A percentile compares a stretch with the other conserved stretches of the same genome.
These are phyloP conservation scores for Eustoma russellianum DNA, from an alignment of 257 asterid species.

Conservation along the genomic window DNA sequence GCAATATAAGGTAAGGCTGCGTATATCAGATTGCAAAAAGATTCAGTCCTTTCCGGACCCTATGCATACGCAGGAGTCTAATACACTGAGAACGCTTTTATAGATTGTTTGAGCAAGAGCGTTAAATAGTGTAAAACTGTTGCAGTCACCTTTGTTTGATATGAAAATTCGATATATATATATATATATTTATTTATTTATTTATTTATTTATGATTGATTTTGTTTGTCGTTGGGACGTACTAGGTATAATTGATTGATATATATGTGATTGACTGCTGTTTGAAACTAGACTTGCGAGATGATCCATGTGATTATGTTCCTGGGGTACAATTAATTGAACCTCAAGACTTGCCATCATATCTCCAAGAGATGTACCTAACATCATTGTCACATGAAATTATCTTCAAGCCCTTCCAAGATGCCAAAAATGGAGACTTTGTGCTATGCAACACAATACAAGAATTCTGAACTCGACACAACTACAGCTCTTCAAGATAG, in stretches of 20 bases:
- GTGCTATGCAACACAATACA: slow-evolving; percentile 31
- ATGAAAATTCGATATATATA: slow-evolving; percentile 37
- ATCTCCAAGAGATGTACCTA: slow-evolving; percentile 24
- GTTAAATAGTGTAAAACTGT: slow-evolving; percentile 23
- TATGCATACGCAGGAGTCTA: no score
- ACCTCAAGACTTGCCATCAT: slow-evolving; percentile 28
- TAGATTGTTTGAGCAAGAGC: slow-evolving; percentile 39
- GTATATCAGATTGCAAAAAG: no score
- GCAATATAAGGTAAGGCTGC: no score
- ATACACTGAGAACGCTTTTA: slow-evolving; percentile 40
- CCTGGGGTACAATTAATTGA: slow-evolving; percentile 32
- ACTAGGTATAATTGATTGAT: no score
- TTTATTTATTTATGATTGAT: no score
- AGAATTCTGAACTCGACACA: slow-evolving; percentile 27
- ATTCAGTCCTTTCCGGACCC: no score
- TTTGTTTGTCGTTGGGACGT: no score
- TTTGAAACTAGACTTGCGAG: slow-evolving; percentile 19
- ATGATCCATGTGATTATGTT: slow-evolving; percentile 28
- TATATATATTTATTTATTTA: no score
- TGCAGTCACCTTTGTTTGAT: slow-evolving; percentile 37
- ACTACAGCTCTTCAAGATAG: slow-evolving; percentile 18
- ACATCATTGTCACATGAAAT: slow-evolving; percentile 25
- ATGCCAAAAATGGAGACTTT: slow-evolving; percentile 30
- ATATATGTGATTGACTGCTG: slow-evolving; percentile 30
- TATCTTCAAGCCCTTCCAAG: slow-evolving; percentile 27